Base-by-base conservation (phyloP, 805 yeast genomes). In the Starmerella davenportii region DNA sequence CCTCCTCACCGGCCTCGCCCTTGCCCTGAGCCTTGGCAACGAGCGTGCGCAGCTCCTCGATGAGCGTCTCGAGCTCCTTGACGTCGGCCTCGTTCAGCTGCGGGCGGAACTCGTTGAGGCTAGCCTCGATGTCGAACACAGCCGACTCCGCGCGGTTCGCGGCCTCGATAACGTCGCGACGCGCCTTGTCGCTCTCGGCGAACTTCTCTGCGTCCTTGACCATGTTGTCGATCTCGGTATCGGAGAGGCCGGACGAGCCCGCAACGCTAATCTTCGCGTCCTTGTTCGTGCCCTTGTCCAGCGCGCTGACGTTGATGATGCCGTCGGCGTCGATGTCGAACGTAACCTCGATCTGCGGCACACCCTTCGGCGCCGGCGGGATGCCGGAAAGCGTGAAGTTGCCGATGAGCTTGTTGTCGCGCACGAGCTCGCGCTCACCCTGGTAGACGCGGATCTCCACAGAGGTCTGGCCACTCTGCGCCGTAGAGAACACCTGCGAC, bases 371-470 rank as follows among this genome's bases (percentile, higher is more conserved):
- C 53, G 90, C 90, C 50, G 92, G 92, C 57, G 92, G 95, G 53
- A 84, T 84, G 65, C 95, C 95, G 48, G 90, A 69, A 56, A 84
- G 72, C 46, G 93, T 84, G 68, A 84, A 84, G 79, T 85, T 84
- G 65, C 95, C 95, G 61, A 84, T 80, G 61, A 85, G 73, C 70
- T 85, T 84, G 80, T 84, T 84, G 72, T 84, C 95, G 69, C 93
- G 79, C 57, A 87, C 93, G 59, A 85, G 76, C 69, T 84, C 95
- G 72, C 95, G 80, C 73, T 84, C 95, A 71, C 95, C 95, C 70
- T 84, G 95, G 94, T 81, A 85, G 44, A 84, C 95, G 69, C 95
- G 78, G 67, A 84, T 84, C 70, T 82, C 93, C 53, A 82, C 93
- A 54, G 93, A 79, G 49, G 94, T 82, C 71, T 82, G 95, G 61